Base-by-base conservation (phyloP, 2,329 filamentous ascomycete species). In the Hawksworthiomyces lignivorus region DNA sequence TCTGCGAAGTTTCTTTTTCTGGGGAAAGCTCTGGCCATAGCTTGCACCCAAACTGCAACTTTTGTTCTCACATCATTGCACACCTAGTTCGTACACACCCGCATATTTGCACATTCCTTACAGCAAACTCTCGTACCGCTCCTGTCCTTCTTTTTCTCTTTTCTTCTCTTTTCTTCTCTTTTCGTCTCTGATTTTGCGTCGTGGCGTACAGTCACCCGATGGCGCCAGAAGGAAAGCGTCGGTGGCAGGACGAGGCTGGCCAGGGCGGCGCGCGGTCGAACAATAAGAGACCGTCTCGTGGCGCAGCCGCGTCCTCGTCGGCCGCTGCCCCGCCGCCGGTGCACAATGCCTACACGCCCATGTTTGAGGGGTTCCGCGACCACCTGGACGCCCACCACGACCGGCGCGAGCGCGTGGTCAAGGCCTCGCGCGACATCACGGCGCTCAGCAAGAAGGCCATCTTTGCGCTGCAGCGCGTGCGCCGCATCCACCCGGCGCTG, bases 391-490 rank as follows among this genome's bases (percentile, higher is more conserved):
- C 92, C 63, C 90, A 97, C 59, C 87, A 98, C 62, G 92, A 97
- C 63, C 82, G 92, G 14, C 77, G 88, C 43, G 89, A 96, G 66
- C 78, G 84, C 40, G 80, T 95, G 52, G 85, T 94, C 57, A 98
- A 97, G 68, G 83, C 82, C 3, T 94, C 87, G 8, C 73, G 90
- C 48, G 92, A 98, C 61, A 85, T 98, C 45, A 98, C 92, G 7
- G 88, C 87, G 0, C 70, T 88, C 41, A 95, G 87, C 64, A 98
- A 98, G 72, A 98, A 97, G 68, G 94, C 97, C 45, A 92, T 92
- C 52, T 92, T 92, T 61, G 77, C 84, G 1, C 65, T 92, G n/a
- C 86, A 92, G 62, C 77, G 86, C 55, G 76, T 85, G 43, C 82
- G 83, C 50, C 67, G 68, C 29, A 67, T 81, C 36, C 73, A 77